Percentiles rank a stretch among this genome's conserved stretches.
Evolutionary conservation across 2,329 filamentous ascomycete species (phyloP).

Genomic region (Phyllachora maydis): DNA sequence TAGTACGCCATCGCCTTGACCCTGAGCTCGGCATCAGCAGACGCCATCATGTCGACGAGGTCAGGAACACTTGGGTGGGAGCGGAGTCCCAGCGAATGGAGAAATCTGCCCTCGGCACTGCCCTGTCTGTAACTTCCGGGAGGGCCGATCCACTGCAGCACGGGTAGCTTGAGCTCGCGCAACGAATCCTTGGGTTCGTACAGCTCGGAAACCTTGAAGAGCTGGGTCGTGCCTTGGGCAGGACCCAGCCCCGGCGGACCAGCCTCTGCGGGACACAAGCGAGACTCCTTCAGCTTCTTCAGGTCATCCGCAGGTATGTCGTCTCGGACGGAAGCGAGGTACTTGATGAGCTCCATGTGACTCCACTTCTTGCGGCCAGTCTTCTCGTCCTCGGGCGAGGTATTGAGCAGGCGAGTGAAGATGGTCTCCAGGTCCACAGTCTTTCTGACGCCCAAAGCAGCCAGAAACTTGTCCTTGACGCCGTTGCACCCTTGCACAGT

Average conservation of each 20-base stretch:
- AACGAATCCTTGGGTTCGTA: constrained; percentile 60
- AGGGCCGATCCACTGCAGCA: constrained; percentile 63
- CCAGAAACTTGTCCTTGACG: constrained; percentile 79
- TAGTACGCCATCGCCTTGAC: constrained; percentile 63
- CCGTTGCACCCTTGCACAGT: constrained; percentile 54
- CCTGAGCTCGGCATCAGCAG: constrained; percentile 34
- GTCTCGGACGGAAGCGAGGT: constrained; percentile 70
- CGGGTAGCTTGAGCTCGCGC: constrained; percentile 47
- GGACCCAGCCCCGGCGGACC: constrained; percentile 32
- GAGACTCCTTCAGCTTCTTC: constrained; percentile 53
- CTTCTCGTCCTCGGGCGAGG: constrained; percentile 27
- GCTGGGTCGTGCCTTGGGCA: constrained; percentile 23
- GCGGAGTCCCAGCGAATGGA: constrained; percentile 53
- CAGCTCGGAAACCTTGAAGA: constrained; percentile 59
- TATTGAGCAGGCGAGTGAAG: constrained; percentile 62
- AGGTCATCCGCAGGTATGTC: constrained; percentile 78
- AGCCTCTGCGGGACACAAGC: constrained; percentile 63
- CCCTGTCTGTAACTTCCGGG: constrained; percentile 38
- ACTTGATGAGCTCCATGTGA: constrained; percentile 86
- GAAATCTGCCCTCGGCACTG: constrained; percentile 54
- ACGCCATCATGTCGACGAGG: constrained; percentile 59
- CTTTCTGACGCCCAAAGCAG: constrained; percentile 73
- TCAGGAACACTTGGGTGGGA: constrained; percentile 50
- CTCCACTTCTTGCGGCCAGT: constrained; percentile 51
- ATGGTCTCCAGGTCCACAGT: constrained; percentile 90